Evolutionary conservation across 106 monocot genomes (phyloP), one percentile per base, ranked within the genome.

Genomic region (Dendrobium officinale): DNA sequence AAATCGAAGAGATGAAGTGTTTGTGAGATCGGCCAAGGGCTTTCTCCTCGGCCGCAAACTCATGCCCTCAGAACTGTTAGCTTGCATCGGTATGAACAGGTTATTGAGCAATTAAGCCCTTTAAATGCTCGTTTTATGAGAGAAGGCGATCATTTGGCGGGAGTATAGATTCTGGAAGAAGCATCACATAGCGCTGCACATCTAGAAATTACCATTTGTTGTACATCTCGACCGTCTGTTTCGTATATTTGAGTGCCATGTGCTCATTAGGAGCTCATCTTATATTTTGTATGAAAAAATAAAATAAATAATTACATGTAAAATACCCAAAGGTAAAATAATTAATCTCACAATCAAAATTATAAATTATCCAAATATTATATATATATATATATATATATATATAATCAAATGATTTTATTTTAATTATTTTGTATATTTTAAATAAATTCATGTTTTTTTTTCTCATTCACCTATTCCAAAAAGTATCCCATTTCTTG

Each of bases 1-100:
- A 16, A 19, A 49, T 0, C 49, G 76, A 27, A 48, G 26, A 9
- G 48, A 49, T 26, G 24, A 48, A 45, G 26, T 24, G 26, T 76
- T 76, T 43, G 76, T 48, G 26, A 76, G 47, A 49, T 76, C 48
- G 48, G 49, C 76, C 49, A 76, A 49, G 48, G 76, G 48, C 6
- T 43, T 74, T 43, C 74, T 74, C 0, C 42, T 74, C 31, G 74
- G 74, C 20, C 74, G 74, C 22, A 22, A n/a, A 9, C 48, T 37
- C 48, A 6, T 16, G 76, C 26, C 48, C 22, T 76, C 26, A 10
- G 26, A 49, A 24, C 76, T 49, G 26, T 9, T 48, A 76, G 48
- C 49, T 51, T 76, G 49, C 76, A 76, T 76, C 11, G 29, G 43
- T 43, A 74, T 18, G 41, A 76, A 49, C 45, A 10, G 13, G 18